Conservation (phyloP, 2,329 filamentous ascomycete genomes). For the Aspergillus neoniger region DNA sequence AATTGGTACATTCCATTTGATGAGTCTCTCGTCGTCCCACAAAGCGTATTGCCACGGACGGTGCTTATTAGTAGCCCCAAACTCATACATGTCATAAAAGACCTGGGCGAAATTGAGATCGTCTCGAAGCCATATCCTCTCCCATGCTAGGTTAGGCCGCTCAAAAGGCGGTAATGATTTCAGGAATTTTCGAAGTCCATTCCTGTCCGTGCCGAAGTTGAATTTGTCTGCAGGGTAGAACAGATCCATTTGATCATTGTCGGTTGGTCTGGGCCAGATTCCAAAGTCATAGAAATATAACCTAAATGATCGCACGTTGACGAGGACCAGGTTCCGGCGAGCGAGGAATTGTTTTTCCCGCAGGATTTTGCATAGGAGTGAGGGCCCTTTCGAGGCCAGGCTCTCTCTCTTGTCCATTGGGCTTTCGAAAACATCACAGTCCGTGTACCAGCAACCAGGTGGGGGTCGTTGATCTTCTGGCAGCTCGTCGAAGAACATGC, state of each 20-base stretch:
- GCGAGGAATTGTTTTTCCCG: background rate
- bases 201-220: conserved; percentile 8
- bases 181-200: conserved; percentile 1
- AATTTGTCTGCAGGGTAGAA: conserved; percentile 20
- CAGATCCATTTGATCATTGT: conserved; percentile 1
- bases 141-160: conserved; percentile 18
- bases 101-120: background rate
- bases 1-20: conserved; percentile 9
- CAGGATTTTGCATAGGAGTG: conserved; percentile 19
- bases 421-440: background rate
- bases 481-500: conserved; percentile 2
- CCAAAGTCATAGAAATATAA: background rate
- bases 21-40: conserved; percentile 18
- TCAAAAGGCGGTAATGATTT: conserved; percentile 8
- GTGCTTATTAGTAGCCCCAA: no score
- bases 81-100: background rate
- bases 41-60: conserved; percentile 19
- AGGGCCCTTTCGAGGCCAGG: conserved; percentile 17
- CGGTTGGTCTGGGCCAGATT: background rate
- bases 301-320: background rate
- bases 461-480: conserved; percentile 8
- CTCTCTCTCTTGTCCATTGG: background rate
- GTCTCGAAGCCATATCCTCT: background rate
- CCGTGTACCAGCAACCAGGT: background rate
- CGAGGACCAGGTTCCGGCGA: conserved; percentile 17